Base-by-base conservation (phyloP, 139 green algal genomes). In the Chlorella sp. region DNA sequence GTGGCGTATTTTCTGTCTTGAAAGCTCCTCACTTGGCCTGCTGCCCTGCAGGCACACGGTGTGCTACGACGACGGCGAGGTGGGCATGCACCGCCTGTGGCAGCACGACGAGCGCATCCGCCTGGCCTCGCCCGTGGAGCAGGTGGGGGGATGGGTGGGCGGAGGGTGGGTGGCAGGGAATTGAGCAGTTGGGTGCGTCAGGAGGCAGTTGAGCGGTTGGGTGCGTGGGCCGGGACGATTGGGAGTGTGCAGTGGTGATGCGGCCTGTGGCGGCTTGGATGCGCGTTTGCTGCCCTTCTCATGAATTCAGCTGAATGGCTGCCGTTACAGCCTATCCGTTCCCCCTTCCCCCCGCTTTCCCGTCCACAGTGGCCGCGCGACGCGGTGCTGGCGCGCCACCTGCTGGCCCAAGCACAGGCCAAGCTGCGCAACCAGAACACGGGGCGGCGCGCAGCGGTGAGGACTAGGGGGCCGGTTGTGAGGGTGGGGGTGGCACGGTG, bases 31-130 rank as follows among this genome's bases (percentile, higher is more conserved):
- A n/a, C n/a, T n/a, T n/a, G n/a, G n/a, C n/a, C n/a, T n/a, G 20
- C 60, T 20, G 23, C 21, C 26, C 41, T 5, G 76, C 81, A 86
- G 93, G 21, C 95, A 98, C 91, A 97, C 95, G 13, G 82, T 98
- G 23, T 44, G 44, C 64, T 97, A 98, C 47, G 89, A 94, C 26
- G 95, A 98, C 78, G 94, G 94, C 1, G 95, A 98, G 76, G 76
- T 90, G 62, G 87, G 87, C 60, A 85, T 90, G 82, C 87, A 90
- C 79, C 65, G 68, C 25, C 87, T 90, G 64, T 90, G 87, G 87
- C 87, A 90, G 75, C 87, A 90, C 71, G 87, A 90, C 76, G 87
- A 90, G 83, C 76, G 82, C 60, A 90, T 90, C 55, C 39, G 78
- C 16, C 62, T 90, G 76, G 30, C 72, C 55, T 80, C 30, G 2